Conservation (phyloP, 805 yeast species). For the Pichia insulana region DNA sequence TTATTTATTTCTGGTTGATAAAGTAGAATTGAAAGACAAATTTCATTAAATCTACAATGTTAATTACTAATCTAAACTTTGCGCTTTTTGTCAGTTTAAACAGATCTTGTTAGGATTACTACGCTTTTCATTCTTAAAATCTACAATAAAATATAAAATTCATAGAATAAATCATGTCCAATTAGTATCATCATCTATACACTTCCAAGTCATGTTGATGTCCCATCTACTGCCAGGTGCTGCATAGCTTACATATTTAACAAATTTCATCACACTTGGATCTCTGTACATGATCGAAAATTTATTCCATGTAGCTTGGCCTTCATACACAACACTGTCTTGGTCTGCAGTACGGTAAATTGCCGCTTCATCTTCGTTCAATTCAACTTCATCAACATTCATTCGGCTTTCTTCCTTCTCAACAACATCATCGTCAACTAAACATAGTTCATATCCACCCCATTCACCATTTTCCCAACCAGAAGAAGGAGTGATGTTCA, state of each 20-base stretch:
- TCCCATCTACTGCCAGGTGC: constrained; percentile 96
- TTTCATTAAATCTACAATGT: too few species aligned
- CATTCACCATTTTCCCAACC: constrained; percentile 85
- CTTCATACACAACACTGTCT: constrained; percentile 68
- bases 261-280: constrained; percentile 77
- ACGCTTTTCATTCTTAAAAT: too few species aligned
- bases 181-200: constrained; percentile 28
- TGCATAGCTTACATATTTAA: constrained; percentile 80
- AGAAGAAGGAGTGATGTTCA: constrained; percentile 69
- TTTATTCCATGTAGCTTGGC: constrained; percentile 79
- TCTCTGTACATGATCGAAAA: constrained; percentile 74
- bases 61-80: too few species aligned
- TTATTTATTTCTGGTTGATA: too few species aligned
- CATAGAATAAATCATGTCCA: too few species aligned
- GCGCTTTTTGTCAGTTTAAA: too few species aligned
- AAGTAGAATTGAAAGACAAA: too few species aligned
- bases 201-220: constrained; percentile 70
- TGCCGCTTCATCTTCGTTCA: constrained; percentile 69
- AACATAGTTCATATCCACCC: constrained; percentile 92
- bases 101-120: too few species aligned
- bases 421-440: constrained; percentile 49
- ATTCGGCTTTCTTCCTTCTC: constrained; percentile 18
- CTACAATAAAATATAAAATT: too few species aligned
- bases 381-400: constrained; percentile 5
- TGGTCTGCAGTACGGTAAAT: constrained; percentile 63